A percentile compares a stretch with the other conserved stretches of the same genome.
Evolutionary conservation across 106 monocot genomes (phyloP).

Genomic region (Dioscorea alata): DNA sequence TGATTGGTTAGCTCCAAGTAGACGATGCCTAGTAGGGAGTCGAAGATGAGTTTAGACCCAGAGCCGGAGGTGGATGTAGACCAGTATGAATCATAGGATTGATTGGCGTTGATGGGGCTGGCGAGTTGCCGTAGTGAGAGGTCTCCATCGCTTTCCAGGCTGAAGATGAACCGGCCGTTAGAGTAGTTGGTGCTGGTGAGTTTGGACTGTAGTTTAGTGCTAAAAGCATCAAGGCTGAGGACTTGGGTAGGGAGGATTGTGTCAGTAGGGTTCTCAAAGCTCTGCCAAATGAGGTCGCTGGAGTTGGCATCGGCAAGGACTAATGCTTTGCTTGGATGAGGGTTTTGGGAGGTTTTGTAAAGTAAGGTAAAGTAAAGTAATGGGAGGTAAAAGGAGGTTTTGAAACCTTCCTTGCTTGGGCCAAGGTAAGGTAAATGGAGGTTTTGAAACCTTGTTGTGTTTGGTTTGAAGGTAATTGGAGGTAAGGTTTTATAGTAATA

Average conservation of each 20-base stretch:
- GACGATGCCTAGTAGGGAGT: constrained; percentile 3
- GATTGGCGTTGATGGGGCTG: background rate
- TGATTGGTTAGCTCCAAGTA: constrained; percentile 1
- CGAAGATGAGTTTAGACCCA: constrained; percentile 5
- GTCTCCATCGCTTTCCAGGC: constrained; percentile 13
- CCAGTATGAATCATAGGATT: constrained; percentile 5
- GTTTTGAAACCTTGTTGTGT: no score
- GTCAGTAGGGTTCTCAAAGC: constrained; percentile 12
- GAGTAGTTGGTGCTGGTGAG: constrained; percentile 10
- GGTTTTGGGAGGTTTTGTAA: no score
- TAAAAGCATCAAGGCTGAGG: background rate
- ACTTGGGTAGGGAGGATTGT: constrained; percentile 25
- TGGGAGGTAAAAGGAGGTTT: no score
- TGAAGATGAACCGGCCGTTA: constrained; percentile 13
- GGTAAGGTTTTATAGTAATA: no score
- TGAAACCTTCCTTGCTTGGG: no score
- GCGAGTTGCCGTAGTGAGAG: constrained; percentile 2
- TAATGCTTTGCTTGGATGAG: no score
- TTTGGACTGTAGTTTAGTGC: background rate
- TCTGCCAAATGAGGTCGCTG: constrained; percentile 3
- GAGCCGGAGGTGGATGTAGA: background rate
- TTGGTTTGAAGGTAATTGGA: no score
- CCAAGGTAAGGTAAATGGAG: no score
- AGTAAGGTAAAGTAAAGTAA: no score
- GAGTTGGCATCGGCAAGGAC: constrained; percentile 1